phyloP scores from a whole-genome alignment of 2,329 filamentous ascomycete genomes.

The Colletotrichum magnum region DNA sequence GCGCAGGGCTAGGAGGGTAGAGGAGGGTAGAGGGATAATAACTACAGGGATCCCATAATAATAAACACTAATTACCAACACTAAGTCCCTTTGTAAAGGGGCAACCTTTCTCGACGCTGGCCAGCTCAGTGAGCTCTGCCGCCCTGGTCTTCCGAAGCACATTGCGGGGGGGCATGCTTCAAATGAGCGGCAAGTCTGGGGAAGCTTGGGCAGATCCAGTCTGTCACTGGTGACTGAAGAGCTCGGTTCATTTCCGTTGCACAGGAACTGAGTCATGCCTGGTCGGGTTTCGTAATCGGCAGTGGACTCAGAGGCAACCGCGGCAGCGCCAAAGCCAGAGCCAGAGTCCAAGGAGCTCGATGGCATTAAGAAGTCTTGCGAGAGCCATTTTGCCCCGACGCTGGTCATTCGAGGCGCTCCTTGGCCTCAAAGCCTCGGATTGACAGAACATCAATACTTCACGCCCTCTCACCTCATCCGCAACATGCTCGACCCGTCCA shows the following conservation, averaged over 20 bases:
- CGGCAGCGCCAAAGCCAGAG: conserved; percentile 9
- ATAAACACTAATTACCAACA: no score
- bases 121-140: conserved; percentile 22
- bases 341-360: conserved; percentile 3
- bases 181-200: conserved; percentile 33
- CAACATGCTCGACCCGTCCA: conserved; percentile 2
- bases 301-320: neutral
- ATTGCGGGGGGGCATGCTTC: conserved; percentile 31
- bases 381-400: conserved; percentile 8
- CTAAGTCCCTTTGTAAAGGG: no score
- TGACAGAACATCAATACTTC: neutral
- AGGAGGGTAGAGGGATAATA: no score
- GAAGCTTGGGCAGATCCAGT: conserved; percentile 40
- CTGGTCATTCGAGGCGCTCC: neutral
- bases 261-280: conserved; percentile 32
- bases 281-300: conserved; percentile 24
- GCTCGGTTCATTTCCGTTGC: conserved; percentile 40
- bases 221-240: conserved; percentile 26
- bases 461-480: neutral
- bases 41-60: no score
- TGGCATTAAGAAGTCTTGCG: conserved; percentile 21
- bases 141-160: conserved; percentile 20
- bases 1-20: no score
- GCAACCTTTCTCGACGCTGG: neutral
- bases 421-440: conserved; percentile 12